A percentile compares a stretch with the other conserved stretches of the same genome.
Evolutionary conservation across 2,329 filamentous ascomycete genomes (phyloP).

Genomic region (Didymellaceae sp.): DNA sequence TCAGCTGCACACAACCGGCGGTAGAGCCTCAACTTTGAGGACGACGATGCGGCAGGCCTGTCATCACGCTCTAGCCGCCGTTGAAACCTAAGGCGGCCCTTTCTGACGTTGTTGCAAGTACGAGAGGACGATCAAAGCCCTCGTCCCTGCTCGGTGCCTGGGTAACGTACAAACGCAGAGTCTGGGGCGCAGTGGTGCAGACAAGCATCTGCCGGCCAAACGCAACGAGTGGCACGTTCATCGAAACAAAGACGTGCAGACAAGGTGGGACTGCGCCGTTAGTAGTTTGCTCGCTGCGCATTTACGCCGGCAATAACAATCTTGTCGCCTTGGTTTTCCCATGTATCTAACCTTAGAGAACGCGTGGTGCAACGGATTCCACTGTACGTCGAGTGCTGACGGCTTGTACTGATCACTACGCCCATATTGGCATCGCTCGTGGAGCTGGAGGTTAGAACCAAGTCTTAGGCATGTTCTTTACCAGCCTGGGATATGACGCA

Average conservation of each 20-base stretch:
- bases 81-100: slow-evolving; percentile 1
- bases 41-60: background rate
- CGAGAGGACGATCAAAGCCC: background rate
- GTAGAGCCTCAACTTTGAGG: slow-evolving; percentile 8
- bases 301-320: background rate
- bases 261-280: slow-evolving; percentile 16
- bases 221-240: background rate
- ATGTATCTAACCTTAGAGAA: no score
- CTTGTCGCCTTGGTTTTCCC: no score
- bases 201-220: slow-evolving; percentile 9
- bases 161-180: slow-evolving; percentile 1
- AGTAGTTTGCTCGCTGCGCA: slow-evolving; percentile 9
- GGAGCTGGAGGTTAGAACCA: slow-evolving; percentile 5
- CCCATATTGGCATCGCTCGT: slow-evolving; percentile 4
- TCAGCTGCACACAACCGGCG: slow-evolving; percentile 9
- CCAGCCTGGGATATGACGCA: slow-evolving; percentile 17
- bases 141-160: background rate
- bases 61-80: background rate
- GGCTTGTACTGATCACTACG: slow-evolving; percentile 9
- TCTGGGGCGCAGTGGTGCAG: slow-evolving; percentile 6
- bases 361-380: slow-evolving; percentile 1
- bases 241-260: slow-evolving; percentile 29
- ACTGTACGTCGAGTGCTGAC: background rate
- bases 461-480: slow-evolving; percentile 7
- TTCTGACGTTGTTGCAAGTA: background rate